These are phyloP conservation scores for Penicillium robsamsonii DNA, from an alignment of 495 filamentous ascomycete species.

Conservation along the genomic window DNA sequence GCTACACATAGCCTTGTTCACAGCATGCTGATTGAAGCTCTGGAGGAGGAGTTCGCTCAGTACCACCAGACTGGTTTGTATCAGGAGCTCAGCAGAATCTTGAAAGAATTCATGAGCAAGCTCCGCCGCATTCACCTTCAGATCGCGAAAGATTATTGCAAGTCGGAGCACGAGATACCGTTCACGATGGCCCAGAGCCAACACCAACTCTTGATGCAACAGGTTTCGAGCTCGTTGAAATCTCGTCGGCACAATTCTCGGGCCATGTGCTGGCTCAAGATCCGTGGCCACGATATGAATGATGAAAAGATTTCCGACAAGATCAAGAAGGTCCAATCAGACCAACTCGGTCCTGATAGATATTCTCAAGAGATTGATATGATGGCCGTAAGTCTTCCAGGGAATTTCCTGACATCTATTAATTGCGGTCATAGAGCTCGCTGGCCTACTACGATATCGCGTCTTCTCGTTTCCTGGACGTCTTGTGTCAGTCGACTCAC, in stretches of 20 bases:
- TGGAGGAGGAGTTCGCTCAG: constrained; percentile 34
- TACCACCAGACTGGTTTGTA: constrained; percentile 41
- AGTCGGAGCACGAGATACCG: constrained; percentile 31
- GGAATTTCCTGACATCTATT: neutral
- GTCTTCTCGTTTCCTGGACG: constrained; percentile 47
- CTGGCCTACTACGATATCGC: constrained; percentile 56
- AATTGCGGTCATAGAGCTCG: constrained; percentile 29
- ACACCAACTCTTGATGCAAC: constrained; percentile 19
- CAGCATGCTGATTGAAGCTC: constrained; percentile 27
- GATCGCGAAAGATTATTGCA: constrained; percentile 24
- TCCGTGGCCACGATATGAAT: constrained; percentile 5
- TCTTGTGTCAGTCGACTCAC: constrained; percentile 46
- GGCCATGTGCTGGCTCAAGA: constrained; percentile 13
- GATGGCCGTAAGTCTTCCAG: constrained; percentile 44
- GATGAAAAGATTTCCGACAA: constrained; percentile 18
- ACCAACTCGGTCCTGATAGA: constrained; percentile 40
- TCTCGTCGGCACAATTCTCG: constrained; percentile 17
- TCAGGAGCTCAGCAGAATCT: neutral
- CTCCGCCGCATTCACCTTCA: constrained; percentile 24
- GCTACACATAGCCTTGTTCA: constrained; percentile 30
- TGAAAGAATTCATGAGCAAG: constrained; percentile 28
- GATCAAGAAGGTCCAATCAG: constrained; percentile 21
- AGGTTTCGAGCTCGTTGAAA: neutral
- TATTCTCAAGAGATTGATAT: constrained; percentile 48
- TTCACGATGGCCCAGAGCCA: constrained; percentile 36